Evolutionary conservation across 768 basidiomycete genomes (phyloP).

Genomic region (Tylopilus sp.): DNA sequence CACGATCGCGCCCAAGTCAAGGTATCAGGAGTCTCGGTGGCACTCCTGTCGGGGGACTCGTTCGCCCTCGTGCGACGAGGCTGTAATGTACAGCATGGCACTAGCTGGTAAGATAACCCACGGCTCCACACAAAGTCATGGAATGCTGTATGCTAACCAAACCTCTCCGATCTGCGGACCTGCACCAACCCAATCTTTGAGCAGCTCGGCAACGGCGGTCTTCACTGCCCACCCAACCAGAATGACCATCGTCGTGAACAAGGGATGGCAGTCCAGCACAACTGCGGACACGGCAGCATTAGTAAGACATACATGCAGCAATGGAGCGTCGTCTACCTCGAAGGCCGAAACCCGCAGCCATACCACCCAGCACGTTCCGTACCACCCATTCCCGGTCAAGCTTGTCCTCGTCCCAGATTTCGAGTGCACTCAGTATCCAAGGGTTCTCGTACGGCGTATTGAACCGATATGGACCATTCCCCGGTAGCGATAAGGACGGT

Average conservation of each 20-base stretch:
- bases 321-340: constrained; percentile 49
- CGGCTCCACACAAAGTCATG: constrained; percentile 33
- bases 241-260: constrained; percentile 74
- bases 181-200: constrained; percentile 67
- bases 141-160: constrained; percentile 84
- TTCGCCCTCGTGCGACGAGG: not conserved
- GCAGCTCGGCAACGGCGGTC: constrained; percentile 55
- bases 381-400: constrained; percentile 83
- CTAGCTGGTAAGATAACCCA: not conserved
- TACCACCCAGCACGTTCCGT: constrained; percentile 77
- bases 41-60: constrained; percentile 1
- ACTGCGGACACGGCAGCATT: constrained; percentile 41
- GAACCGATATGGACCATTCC: constrained; percentile 18
- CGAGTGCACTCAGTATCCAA: constrained; percentile 40
- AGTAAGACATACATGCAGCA: not conserved
- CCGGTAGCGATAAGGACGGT: constrained; percentile 35
- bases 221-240: constrained; percentile 71
- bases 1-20: not conserved
- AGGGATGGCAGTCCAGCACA: constrained; percentile 71
- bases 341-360: constrained; percentile 84
- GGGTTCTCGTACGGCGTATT: constrained; percentile 32
- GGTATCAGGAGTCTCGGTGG: constrained; percentile 26
- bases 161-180: constrained; percentile 55
- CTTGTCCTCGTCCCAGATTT: constrained; percentile 66
- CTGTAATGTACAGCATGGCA: constrained; percentile 1